Evolutionary conservation across 805 yeast species (phyloP).

Genomic region (Priceomyces medius): DNA sequence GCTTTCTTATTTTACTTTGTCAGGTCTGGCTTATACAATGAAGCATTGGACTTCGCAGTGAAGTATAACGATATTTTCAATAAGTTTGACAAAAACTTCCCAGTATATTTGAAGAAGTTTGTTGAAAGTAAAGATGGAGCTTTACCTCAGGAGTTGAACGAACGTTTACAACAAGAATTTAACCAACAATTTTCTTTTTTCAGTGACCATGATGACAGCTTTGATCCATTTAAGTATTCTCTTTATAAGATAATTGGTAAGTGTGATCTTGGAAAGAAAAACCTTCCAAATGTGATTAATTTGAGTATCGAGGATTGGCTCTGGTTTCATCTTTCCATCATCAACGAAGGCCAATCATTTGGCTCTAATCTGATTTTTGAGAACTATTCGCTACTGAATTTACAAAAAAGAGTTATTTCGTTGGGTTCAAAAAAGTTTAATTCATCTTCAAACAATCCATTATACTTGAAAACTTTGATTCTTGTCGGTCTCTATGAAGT

Average conservation of each 20-base stretch:
- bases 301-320: conserved; percentile 92
- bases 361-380: conserved; percentile 60
- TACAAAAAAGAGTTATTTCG: conserved; percentile 68
- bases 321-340: conserved; percentile 85
- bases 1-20: conserved; percentile 81
- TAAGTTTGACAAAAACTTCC: conserved; percentile 82
- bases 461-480: conserved; percentile 71
- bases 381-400: conserved; percentile 66
- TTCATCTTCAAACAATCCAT: conserved; percentile 59
- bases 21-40: conserved; percentile 78
- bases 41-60: conserved; percentile 68
- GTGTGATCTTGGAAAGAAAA: conserved; percentile 68
- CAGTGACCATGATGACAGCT: conserved; percentile 44
- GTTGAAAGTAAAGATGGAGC: conserved; percentile 49
- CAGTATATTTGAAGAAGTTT: conserved; percentile 72
- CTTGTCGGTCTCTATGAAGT: conserved; percentile 79
- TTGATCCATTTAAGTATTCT: conserved; percentile 89
- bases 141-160: conserved; percentile 65
- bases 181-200: conserved; percentile 73
- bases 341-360: conserved; percentile 59
- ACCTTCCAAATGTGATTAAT: conserved; percentile 65
- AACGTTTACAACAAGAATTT: conserved; percentile 75
- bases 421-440: conserved; percentile 75
- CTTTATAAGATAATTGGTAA: conserved; percentile 92
- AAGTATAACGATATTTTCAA: conserved; percentile 70